Percentiles rank a stretch among this genome's conserved stretches.
These are phyloP conservation scores for Suillus paluster DNA, from an alignment of 768 basidiomycete species.

Conservation along the genomic window DNA sequence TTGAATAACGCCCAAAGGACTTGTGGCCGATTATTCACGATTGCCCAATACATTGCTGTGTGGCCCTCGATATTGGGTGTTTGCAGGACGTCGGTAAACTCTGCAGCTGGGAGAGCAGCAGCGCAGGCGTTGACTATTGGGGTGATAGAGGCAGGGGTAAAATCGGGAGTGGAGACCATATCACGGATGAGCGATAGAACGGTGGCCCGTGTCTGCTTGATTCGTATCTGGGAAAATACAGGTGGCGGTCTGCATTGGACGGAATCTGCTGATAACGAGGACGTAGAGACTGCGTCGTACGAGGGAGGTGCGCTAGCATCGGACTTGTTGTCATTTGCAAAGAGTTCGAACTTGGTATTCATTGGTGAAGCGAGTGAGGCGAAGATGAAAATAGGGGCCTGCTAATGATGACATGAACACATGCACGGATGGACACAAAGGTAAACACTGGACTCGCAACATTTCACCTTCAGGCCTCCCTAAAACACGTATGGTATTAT, in stretches of 20 bases:
- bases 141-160: background rate
- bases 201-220: background rate
- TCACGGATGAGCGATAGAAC: conserved; percentile 6
- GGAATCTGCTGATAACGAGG: background rate
- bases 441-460: too few species aligned
- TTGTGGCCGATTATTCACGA: background rate
- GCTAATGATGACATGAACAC: background rate
- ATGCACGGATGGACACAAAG: background rate
- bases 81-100: background rate
- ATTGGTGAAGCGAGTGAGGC: background rate
- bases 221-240: background rate
- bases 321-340: background rate
- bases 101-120: background rate
- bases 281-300: background rate
- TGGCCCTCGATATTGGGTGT: background rate
- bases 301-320: background rate
- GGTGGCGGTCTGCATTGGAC: background rate
- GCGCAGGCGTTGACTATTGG: background rate
- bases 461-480: too few species aligned
- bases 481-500: too few species aligned
- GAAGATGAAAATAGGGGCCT: background rate
- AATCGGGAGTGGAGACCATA: background rate
- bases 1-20: background rate
- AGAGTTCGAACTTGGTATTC: background rate
- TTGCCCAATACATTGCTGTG: background rate